Base-by-base conservation (phyloP, 257 asterid species). In the Lavandula angustifolia region DNA sequence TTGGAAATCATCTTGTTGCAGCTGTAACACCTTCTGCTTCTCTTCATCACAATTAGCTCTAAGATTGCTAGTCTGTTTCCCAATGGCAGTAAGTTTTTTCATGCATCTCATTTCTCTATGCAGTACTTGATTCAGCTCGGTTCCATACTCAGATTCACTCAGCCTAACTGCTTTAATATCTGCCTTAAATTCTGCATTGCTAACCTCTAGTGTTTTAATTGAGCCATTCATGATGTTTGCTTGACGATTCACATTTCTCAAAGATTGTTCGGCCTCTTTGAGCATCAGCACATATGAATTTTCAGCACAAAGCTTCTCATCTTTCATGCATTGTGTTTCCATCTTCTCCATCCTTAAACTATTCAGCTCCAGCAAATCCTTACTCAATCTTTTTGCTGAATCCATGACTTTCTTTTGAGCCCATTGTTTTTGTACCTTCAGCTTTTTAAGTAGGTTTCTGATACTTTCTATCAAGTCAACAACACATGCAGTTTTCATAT, bases 111-210 rank as follows among this genome's bases (percentile, higher is more conserved):
- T 59, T 40, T 59, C 73, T 47, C 69, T 64, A n/a, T 60, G 52
- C 31, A 75, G n/a, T 17, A 59, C 51, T n/a, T 7, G 66, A 42
- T 65, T 54, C 62, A 70, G 35, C 3, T 60, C 13, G 6, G 41
- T 47, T 3, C 57, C 42, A 2, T 70, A 64, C 49, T 69, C 69
- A 16, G 70, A 59, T 54, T 59, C 64, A 29, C 43, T 34, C 40
- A 74, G 42, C 57, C 55, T 70, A 17, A 67, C 43, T 69, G 70
- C 80, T 75, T 69, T 69, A 1, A 50, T 64, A 7, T 64, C 69
- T 5, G 76, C 75, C 35, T 56, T 54, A 43, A 69, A 38, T 18
- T 27, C 56, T 0, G 73, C 68, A 52, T 42, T 65, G 38, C 7
- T 13, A 1, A 8, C 35, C 66, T 65, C 62, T 32, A 47, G 41